These are phyloP conservation scores for Hanseniaspora guilliermondii DNA, from an alignment of 805 yeast species.

Conservation along the genomic window DNA sequence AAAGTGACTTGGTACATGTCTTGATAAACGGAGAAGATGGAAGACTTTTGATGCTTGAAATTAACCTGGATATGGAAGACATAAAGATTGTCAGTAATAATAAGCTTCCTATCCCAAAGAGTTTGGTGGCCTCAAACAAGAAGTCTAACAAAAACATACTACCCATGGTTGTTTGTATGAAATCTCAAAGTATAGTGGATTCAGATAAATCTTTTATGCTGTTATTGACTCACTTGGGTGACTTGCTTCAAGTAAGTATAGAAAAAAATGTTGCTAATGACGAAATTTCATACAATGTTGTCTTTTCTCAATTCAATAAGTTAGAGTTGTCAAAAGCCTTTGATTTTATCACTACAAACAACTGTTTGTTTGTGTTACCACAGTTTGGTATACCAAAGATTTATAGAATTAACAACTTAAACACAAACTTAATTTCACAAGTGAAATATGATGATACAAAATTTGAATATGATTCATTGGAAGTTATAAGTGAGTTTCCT, in stretches of 20 bases:
- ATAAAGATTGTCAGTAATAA: not conserved
- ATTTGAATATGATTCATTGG: not conserved
- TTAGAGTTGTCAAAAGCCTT: not conserved
- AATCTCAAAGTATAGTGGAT: not conserved
- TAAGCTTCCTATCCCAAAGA: conserved; percentile 11
- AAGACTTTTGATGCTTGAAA: conserved; percentile 1
- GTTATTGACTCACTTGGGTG: conserved; percentile 5
- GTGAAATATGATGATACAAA: conserved; percentile 3
- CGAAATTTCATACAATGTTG: not conserved
- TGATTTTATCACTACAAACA: not conserved
- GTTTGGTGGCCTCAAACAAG: not conserved
- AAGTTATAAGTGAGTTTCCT: not conserved
- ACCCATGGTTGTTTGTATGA: conserved; percentile 3
- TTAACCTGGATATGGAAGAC: not conserved
- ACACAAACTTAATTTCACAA: not conserved
- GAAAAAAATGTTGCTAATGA: not conserved
- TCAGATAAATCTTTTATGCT: not conserved
- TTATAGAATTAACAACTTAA: conserved; percentile 5
- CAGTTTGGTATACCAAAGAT: conserved; percentile 11
- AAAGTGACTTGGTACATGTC: not conserved
- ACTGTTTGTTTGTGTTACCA: not conserved
- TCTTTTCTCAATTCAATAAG: not conserved
- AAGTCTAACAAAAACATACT: not conserved
- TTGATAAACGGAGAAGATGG: conserved; percentile 9
- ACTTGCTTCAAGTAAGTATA: not conserved